Percentiles rank a stretch among this genome's conserved stretches.
Conservation (phyloP, 176 grass and related monocot species). For the Bolboschoenus planiculmis region DNA sequence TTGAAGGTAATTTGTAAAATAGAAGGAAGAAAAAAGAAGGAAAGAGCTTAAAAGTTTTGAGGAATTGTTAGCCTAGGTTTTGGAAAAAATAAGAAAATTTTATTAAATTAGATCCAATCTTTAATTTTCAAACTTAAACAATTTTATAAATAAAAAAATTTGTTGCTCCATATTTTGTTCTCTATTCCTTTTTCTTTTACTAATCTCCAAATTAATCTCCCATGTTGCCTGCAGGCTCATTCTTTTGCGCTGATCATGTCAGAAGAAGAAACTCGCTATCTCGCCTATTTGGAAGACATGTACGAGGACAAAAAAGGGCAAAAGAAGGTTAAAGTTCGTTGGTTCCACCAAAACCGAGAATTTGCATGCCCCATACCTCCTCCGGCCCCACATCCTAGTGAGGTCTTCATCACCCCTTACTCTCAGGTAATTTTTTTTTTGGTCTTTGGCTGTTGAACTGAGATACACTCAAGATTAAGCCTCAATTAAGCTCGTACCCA, state of each 20-base stretch:
- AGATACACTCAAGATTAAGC: not conserved
- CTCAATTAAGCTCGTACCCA: not conserved
- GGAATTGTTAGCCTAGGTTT: not conserved
- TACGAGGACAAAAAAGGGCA: conserved; percentile 96
- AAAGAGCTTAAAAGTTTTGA: not conserved
- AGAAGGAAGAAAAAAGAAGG: not conserved
- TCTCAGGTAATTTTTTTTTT: conserved; percentile 49
- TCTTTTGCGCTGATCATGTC: conserved; percentile 89
- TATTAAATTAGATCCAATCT: not conserved
- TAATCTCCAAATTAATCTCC: not conserved
- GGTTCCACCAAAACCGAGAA: conserved; percentile 98
- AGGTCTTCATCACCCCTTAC: conserved; percentile 98
- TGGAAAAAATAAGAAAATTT: conserved; percentile 4
- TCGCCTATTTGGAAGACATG: conserved; percentile 99
- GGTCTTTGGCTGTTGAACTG: not conserved
- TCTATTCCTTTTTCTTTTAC: not conserved
- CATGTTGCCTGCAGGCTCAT: conserved; percentile 42
- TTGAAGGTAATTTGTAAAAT: conserved; percentile 9
- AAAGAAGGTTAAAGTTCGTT: conserved; percentile 98
- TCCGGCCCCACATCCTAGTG: conserved; percentile 82
- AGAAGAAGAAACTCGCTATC: conserved; percentile 81
- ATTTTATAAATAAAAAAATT: not conserved
- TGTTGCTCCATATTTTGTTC: not conserved
- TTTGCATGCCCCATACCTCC: conserved; percentile 84
- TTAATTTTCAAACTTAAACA: not conserved